Conservation (phyloP, 2,329 filamentous ascomycete species). For the Thielaviopsis euricoi region DNA sequence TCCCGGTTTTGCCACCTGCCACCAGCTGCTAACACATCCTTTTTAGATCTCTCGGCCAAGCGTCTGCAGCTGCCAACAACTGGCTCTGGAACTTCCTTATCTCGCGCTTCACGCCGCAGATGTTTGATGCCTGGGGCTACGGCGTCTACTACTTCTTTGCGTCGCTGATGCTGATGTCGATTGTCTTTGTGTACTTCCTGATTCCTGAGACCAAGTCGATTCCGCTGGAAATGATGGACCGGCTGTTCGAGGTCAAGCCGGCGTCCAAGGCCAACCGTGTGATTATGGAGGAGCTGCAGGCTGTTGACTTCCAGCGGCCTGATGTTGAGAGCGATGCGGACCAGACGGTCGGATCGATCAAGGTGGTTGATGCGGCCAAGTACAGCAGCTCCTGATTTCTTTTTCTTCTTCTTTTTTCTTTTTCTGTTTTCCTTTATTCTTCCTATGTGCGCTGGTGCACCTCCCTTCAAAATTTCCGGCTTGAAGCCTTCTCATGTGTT, state of each 20-base stretch:
- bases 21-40: background rate
- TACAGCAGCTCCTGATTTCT: background rate
- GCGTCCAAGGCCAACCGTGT: conserved; percentile 25
- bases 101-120: conserved; percentile 48
- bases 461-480: too few species aligned
- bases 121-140: conserved; percentile 41
- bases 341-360: conserved; percentile 16
- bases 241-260: conserved; percentile 37
- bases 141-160: conserved; percentile 52
- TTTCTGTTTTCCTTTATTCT: background rate
- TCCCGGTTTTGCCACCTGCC: conserved; percentile 39
- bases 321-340: conserved; percentile 16
- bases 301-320: conserved; percentile 19
- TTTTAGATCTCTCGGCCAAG: conserved; percentile 17
- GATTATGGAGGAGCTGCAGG: conserved; percentile 27
- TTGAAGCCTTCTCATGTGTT: too few species aligned
- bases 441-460: background rate
- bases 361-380: conserved; percentile 9
- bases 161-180: conserved; percentile 39
- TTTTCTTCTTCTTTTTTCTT: background rate
- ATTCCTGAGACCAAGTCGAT: conserved; percentile 51
- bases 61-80: conserved; percentile 53
- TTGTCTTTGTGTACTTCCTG: conserved; percentile 44
- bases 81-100: conserved; percentile 62
- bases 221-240: conserved; percentile 48